These are phyloP conservation scores for Pseudodiploospora longispora DNA, from an alignment of 2,329 filamentous ascomycete species.

Conservation along the genomic window DNA sequence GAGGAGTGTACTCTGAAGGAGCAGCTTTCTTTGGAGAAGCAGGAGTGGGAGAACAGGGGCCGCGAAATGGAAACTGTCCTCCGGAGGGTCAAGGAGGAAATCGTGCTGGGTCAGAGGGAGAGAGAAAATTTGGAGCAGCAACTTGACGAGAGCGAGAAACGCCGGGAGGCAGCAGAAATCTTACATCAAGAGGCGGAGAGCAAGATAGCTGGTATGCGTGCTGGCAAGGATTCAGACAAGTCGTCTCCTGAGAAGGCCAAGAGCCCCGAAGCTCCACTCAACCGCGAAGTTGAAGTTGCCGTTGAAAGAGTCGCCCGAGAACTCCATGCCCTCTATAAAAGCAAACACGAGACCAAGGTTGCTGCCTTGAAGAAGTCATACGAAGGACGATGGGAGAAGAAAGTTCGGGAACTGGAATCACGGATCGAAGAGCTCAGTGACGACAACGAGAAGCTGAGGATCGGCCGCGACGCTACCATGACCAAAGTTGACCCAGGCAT, in stretches of 20 bases:
- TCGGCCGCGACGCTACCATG: conserved; percentile 57
- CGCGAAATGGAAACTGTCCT: conserved; percentile 80
- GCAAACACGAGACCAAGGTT: conserved; percentile 95
- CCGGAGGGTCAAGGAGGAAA: conserved; percentile 71
- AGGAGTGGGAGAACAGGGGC: conserved; percentile 75
- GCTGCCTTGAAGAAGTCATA: conserved; percentile 79
- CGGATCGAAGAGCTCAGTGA: conserved; percentile 60
- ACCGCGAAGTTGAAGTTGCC: conserved; percentile 68
- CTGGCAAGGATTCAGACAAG: conserved; percentile 42
- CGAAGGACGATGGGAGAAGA: conserved; percentile 84
- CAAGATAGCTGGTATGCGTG: conserved; percentile 66
- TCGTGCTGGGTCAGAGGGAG: conserved; percentile 70
- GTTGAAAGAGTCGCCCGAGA: conserved; percentile 92
- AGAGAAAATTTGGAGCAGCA: conserved; percentile 69
- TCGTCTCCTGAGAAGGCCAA: conserved; percentile 32
- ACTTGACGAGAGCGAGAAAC: conserved; percentile 68
- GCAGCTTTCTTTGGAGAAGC: conserved; percentile 64
- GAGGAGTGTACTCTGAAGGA: conserved; percentile 68
- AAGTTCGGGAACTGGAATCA: conserved; percentile 67
- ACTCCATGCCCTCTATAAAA: conserved; percentile 87
- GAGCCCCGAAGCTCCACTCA: conserved; percentile 16
- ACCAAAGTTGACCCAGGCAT: conserved; percentile 46
- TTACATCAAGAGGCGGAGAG: conserved; percentile 69
- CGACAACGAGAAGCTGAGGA: conserved; percentile 68
- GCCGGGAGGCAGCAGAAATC: conserved; percentile 64